Conservation (phyloP, 2,329 filamentous ascomycete genomes). For the Celoporthe dispersa region DNA sequence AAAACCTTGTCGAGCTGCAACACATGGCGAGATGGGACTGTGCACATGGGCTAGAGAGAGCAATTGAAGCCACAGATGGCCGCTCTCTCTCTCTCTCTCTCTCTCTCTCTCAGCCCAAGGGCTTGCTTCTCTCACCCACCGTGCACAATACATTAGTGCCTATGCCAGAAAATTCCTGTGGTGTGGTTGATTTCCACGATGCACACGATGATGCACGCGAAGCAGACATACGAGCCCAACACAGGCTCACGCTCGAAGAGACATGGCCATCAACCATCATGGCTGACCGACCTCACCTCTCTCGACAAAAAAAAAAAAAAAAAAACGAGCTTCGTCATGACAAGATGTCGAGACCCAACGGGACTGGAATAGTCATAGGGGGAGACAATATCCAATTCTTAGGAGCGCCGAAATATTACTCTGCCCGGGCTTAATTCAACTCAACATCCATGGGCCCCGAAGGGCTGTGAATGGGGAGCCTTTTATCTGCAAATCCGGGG, state of each 20-base stretch:
- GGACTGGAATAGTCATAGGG: constrained; percentile 58
- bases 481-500: constrained; percentile 58
- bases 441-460: constrained; percentile 48
- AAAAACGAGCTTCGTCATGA: neutral
- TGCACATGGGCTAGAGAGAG: neutral
- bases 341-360: constrained; percentile 65
- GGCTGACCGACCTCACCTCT: neutral
- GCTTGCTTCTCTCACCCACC: neutral
- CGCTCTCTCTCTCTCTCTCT: neutral
- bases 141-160: neutral
- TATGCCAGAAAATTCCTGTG: neutral
- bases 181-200: too few species aligned
- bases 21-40: neutral
- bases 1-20: neutral
- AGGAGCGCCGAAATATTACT: constrained; percentile 60
- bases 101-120: neutral
- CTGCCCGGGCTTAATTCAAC: constrained; percentile 64
- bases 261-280: neutral
- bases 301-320: neutral
- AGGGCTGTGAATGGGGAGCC: constrained; percentile 51
- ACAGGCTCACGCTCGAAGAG: neutral
- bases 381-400: constrained; percentile 66
- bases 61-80: neutral
- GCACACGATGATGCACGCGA: too few species aligned
- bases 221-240: neutral